phyloP scores from a whole-genome alignment of 2,329 filamentous ascomycete species.

The Gnomoniopsis smithogilvyi region DNA sequence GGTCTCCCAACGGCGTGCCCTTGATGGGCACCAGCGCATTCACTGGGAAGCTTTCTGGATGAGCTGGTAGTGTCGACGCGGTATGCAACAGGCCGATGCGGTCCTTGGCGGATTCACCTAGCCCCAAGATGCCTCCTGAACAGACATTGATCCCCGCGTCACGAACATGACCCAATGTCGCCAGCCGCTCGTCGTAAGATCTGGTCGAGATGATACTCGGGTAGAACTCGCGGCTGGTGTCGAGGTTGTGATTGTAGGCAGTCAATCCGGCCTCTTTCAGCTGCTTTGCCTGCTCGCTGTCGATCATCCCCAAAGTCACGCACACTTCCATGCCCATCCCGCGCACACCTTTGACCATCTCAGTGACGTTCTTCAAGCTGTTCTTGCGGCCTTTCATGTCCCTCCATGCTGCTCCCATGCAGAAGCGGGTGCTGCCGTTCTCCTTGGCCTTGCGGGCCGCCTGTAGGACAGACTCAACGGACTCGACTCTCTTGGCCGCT shows the following conservation, averaged over 20 bases:
- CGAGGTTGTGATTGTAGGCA: conserved; percentile 92
- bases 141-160: conserved; percentile 88
- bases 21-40: conserved; percentile 90
- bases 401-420: conserved; percentile 92
- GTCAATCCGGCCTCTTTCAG: conserved; percentile 81
- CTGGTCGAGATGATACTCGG: conserved; percentile 82
- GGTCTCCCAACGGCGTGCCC: conserved; percentile 79
- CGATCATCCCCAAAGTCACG: conserved; percentile 93
- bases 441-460: conserved; percentile 74
- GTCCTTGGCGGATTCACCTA: conserved; percentile 76
- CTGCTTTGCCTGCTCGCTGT: conserved; percentile 74
- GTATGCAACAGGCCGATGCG: conserved; percentile 82
- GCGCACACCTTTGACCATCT: conserved; percentile 79
- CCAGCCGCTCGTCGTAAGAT: conserved; percentile 80
- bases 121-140: conserved; percentile 81
- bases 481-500: conserved; percentile 73
- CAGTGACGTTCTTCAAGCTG: conserved; percentile 76
- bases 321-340: conserved; percentile 86
- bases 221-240: conserved; percentile 87
- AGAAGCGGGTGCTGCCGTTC: conserved; percentile 88
- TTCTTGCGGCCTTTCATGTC: conserved; percentile 92
- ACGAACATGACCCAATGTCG: conserved; percentile 75
- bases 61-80: conserved; percentile 72
- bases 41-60: conserved; percentile 89
- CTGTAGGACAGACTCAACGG: conserved; percentile 75